Evolutionary conservation across 371 early-diverging fungal species (phyloP).

Genomic region (Syncephalastrum racemosum): DNA sequence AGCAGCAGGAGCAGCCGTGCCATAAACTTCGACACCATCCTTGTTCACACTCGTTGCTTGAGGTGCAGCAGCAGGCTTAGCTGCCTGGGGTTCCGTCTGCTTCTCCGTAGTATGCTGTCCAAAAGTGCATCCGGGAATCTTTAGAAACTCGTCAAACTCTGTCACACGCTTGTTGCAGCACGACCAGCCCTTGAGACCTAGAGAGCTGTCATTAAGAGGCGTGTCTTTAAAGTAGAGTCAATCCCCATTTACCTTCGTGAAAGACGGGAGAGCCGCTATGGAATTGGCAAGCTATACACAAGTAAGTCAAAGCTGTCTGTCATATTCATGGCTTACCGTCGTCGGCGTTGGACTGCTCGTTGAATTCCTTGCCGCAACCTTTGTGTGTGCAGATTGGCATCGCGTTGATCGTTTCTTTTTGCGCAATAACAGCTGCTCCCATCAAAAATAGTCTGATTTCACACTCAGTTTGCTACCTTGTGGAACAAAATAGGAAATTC

Average conservation of each 20-base stretch:
- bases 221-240: neutral
- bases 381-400: constrained; percentile 71
- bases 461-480: no score
- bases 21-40: constrained; percentile 47
- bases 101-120: constrained; percentile 66
- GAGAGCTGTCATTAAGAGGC: neutral
- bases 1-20: constrained; percentile 6
- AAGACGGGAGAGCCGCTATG: constrained; percentile 88
- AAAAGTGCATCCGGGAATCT: constrained; percentile 75
- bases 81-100: constrained; percentile 36
- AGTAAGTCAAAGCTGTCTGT: neutral
- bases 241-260: constrained; percentile 66
- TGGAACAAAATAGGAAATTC: no score
- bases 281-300: constrained; percentile 63
- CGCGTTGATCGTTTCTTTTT: constrained; percentile 6
- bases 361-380: constrained; percentile 85
- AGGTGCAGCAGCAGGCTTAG: constrained; percentile 17
- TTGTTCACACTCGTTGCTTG: constrained; percentile 28
- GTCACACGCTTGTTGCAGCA: constrained; percentile 92
- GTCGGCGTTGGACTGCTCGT: constrained; percentile 66
- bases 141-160: constrained; percentile 91
- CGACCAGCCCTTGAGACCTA: constrained; percentile 87
- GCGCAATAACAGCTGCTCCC: no score
- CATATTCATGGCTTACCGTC: constrained; percentile 35
- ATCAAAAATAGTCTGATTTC: no score